Percentiles rank a stretch among this genome's conserved stretches.
Conservation (phyloP, 805 yeast species). For the Spathaspora gorwiae region DNA sequence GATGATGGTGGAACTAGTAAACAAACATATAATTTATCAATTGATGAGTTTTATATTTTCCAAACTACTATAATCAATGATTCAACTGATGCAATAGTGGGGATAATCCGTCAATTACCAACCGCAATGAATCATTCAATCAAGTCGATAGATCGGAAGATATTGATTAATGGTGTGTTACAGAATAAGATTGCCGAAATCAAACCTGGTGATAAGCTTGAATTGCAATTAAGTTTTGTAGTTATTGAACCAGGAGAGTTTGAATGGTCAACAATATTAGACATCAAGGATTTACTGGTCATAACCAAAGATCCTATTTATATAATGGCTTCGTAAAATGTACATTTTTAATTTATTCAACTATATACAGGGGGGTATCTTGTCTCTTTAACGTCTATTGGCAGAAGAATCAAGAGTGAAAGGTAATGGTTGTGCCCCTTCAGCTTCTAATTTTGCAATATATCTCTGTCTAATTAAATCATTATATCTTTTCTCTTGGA, state of each 20-base stretch:
- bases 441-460: conserved; percentile 64
- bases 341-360: not conserved
- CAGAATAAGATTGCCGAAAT: conserved; percentile 46
- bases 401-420: conserved; percentile 17
- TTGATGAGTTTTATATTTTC: conserved; percentile 52
- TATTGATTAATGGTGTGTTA: conserved; percentile 69
- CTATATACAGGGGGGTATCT: not conserved
- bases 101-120: conserved; percentile 56
- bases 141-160: conserved; percentile 46
- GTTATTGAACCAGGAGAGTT: conserved; percentile 75
- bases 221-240: conserved; percentile 51
- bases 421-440: conserved; percentile 49
- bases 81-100: conserved; percentile 42
- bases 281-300: conserved; percentile 16
- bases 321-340: conserved; percentile 16
- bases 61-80: conserved; percentile 48
- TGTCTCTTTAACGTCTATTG: not conserved
- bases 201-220: conserved; percentile 37
- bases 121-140: conserved; percentile 15
- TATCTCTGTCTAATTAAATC: conserved; percentile 68
- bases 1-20: conserved; percentile 11
- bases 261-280: conserved; percentile 61
- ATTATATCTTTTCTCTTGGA: conserved; percentile 82
- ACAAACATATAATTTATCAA: conserved; percentile 27
- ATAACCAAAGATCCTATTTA: conserved; percentile 29